These are phyloP conservation scores for Rhizophagus clarus DNA, from an alignment of 192 early-diverging fungal genomes.

Conservation along the genomic window DNA sequence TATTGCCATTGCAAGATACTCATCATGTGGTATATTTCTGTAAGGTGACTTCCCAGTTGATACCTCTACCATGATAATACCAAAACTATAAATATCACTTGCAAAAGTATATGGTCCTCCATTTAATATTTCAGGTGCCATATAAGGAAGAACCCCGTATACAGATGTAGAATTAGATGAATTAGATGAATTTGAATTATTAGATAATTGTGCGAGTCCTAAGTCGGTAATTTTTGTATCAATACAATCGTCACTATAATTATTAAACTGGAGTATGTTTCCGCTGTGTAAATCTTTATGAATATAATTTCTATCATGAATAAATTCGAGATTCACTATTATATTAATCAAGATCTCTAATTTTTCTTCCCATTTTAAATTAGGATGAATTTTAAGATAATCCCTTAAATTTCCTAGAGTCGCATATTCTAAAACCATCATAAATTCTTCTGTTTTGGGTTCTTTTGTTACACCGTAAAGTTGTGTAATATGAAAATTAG, in stretches of 20 bases:
- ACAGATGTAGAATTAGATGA: background rate
- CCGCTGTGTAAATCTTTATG: constrained; percentile 36
- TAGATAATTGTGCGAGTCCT: constrained; percentile 18
- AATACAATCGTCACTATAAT: background rate
- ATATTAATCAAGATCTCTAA: background rate
- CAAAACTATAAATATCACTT: constrained; percentile 45
- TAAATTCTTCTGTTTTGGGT: background rate
- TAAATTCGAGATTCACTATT: background rate
- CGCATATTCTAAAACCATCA: background rate
- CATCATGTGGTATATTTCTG: background rate
- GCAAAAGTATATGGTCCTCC: constrained; percentile 37
- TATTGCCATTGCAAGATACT: background rate
- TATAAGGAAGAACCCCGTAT: constrained; percentile 42
- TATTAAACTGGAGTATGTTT: background rate
- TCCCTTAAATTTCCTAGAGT: background rate
- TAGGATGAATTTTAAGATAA: background rate
- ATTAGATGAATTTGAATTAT: background rate
- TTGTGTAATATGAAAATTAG: background rate
- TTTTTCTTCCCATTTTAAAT: constrained; percentile 14
- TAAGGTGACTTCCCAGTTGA: constrained; percentile 41
- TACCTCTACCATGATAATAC: constrained; percentile 46
- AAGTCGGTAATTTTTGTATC: constrained; percentile 31
- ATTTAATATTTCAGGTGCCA: constrained; percentile 42
- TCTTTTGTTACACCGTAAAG: constrained; percentile 17
- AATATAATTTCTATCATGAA: constrained; percentile 38